Base-by-base conservation (phyloP, 2,329 filamentous ascomycete species). In the Ramichloridium luteum region DNA sequence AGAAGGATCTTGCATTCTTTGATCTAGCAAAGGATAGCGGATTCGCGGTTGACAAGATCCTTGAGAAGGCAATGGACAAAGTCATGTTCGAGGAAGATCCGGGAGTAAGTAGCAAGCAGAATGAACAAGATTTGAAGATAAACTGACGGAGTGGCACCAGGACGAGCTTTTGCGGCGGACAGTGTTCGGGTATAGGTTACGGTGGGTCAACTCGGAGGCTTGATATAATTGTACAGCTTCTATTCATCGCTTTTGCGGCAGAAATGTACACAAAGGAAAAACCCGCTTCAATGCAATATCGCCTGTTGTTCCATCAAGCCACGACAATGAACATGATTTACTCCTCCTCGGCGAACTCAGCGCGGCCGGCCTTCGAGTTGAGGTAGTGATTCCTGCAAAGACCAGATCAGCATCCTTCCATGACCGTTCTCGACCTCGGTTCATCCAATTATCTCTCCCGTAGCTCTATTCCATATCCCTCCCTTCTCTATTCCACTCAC, bases 81-180 rank as follows among this genome's bases (percentile, higher is more conserved):
- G 80, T 86, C 41, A 74, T 96, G 64, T 94, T 96, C 58, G 81
- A 86, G 49, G 70, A 85, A 45, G 86, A 94, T 53, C 79, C 77
- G 11, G 88, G 88, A 22, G 71, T 74, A 54, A 54, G 69, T 59
- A 13, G 20, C 20, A 23, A 8, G 20, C 8, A 8, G 8, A 23
- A 8, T 23, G 20, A 8, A 8, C 20, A 23, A 23, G 22, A 30
- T 12, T 14, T 25, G 11, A 11, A 3, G 4, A 10, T 12, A 16
- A 6, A n/a, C 26, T 25, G 8, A 13, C 13, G 16, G 12, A 16
- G 25, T 25, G 11, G 6, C 20, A 18, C 16, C 41, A 73, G 67
- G 84, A 93, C 57, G 72, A 88, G 58, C 69, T 76, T 41, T 63
- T 93, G 36, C 72, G 83, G 42, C 77, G 81, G 54, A 93, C 82